Conservation (phyloP, 2,329 filamentous ascomycete species). For the Fusarium burgessii region DNA sequence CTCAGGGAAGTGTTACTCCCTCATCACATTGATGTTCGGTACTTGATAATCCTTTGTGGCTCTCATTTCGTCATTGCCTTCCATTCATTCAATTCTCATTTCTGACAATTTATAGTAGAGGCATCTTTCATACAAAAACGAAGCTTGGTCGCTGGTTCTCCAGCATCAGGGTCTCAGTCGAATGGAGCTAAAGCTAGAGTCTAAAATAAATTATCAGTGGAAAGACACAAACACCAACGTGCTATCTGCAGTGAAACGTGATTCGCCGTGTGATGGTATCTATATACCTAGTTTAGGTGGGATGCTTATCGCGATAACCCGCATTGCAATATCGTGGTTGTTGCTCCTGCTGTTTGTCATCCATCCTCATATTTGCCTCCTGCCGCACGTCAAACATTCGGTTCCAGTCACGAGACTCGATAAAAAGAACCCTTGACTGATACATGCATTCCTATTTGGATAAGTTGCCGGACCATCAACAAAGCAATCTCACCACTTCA, state of each 20-base stretch:
- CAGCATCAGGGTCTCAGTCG: not conserved
- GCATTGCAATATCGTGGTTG: constrained; percentile 7
- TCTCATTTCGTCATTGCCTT: too few relatives aligned
- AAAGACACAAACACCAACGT: constrained; percentile 6
- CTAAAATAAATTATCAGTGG: not conserved
- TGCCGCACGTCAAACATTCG: not conserved
- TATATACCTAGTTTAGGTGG: not conserved
- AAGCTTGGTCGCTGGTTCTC: too few relatives aligned
- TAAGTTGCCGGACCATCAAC: not conserved
- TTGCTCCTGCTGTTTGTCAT: constrained; percentile 1
- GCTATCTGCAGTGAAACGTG: constrained; percentile 1
- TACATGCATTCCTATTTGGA: not conserved
- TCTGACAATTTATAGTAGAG: not conserved
- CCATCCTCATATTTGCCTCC: constrained; percentile 6
- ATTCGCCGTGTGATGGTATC: not conserved
- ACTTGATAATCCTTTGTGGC: too few relatives aligned
- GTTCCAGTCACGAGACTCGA: constrained; percentile 4
- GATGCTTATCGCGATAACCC: constrained; percentile 41
- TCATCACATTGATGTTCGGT: too few relatives aligned
- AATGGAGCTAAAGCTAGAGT: not conserved
- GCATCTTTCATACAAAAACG: not conserved
- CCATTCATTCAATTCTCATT: not conserved
- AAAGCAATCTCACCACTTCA: constrained; percentile 16
- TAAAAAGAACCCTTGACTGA: not conserved
- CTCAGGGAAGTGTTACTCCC: too few relatives aligned